These are phyloP conservation scores for Pichia phayaonensis DNA, from an alignment of 805 yeast species.

Conservation along the genomic window DNA sequence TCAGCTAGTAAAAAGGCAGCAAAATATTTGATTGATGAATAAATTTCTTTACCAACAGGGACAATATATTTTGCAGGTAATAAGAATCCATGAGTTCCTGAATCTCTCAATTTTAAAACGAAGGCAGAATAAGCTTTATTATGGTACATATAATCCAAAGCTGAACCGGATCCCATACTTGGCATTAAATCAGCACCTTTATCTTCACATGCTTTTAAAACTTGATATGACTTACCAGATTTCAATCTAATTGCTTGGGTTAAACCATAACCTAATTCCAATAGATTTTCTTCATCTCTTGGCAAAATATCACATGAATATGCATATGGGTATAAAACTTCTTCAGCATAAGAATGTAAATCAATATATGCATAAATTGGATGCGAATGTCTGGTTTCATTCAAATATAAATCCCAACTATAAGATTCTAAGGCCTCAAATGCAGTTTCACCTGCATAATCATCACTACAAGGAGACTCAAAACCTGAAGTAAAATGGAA, in stretches of 20 bases:
- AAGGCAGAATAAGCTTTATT: constrained; percentile 78
- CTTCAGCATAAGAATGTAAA: constrained; percentile 80
- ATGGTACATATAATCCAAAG: constrained; percentile 79
- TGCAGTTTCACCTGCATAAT: constrained; percentile 68
- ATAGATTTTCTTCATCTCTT: constrained; percentile 69
- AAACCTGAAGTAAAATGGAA: constrained; percentile 58
- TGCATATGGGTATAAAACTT: constrained; percentile 75
- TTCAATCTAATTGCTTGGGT: constrained; percentile 61
- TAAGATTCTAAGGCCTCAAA: constrained; percentile 59
- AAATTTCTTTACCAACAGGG: constrained; percentile 74
- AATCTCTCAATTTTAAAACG: constrained; percentile 73
- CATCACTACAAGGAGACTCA: constrained; percentile 75
- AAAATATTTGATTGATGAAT: constrained; percentile 59
- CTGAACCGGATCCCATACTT: constrained; percentile 71
- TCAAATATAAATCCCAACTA: constrained; percentile 40
- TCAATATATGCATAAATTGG: constrained; percentile 71
- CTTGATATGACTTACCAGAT: constrained; percentile 59
- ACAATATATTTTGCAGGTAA: constrained; percentile 60
- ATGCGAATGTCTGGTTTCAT: constrained; percentile 44
- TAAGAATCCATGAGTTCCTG: constrained; percentile 77
- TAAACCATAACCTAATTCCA: constrained; percentile 76
- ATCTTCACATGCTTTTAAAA: constrained; percentile 72
- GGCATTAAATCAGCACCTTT: constrained; percentile 68
- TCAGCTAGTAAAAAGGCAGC: constrained; percentile 39
- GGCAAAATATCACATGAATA: constrained; percentile 69